Evolutionary conservation across 2,329 filamentous ascomycete genomes (phyloP).

Genomic region (Arthrinium puccinioides): DNA sequence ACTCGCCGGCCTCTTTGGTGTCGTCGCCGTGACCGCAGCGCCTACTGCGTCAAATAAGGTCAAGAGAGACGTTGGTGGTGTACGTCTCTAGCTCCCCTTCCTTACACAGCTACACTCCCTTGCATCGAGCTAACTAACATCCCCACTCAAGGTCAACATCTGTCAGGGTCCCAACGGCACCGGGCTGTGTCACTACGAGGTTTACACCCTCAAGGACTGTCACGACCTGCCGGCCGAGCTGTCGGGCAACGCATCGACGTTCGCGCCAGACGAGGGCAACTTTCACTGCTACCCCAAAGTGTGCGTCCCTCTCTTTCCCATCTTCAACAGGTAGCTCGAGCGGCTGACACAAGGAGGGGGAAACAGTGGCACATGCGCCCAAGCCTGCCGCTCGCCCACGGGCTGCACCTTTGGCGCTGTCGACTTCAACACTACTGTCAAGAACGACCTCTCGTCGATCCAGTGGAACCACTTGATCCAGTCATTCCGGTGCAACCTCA

Average conservation of each 20-base stretch:
- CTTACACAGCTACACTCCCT: not conserved
- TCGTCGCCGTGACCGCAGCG: conserved; percentile 15
- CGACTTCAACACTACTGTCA: conserved; percentile 36
- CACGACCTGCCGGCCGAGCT: conserved; percentile 35
- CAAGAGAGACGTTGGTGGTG: conserved; percentile 38
- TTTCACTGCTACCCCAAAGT: conserved; percentile 40
- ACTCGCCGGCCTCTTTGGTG: conserved; percentile 14
- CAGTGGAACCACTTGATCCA: conserved; percentile 33
- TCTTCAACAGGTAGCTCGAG: too few species aligned
- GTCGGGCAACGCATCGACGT: conserved; percentile 35
- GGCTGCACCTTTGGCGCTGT: conserved; percentile 46
- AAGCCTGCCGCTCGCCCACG: conserved; percentile 40
- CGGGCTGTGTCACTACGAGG: conserved; percentile 34
- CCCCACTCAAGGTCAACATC: conserved; percentile 33
- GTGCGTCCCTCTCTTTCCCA: conserved; percentile 12
- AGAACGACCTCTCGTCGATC: conserved; percentile 38
- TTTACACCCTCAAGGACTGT: conserved; percentile 37
- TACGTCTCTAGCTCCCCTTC: conserved; percentile 24
- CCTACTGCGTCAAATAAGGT: conserved; percentile 20
- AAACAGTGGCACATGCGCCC: conserved; percentile 29
- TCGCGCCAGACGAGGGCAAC: conserved; percentile 40
- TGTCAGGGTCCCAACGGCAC: conserved; percentile 44
- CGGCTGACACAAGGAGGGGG: not conserved
- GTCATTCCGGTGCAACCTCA: conserved; percentile 30
- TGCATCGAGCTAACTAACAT: not conserved